Conservation (phyloP, 768 basidiomycete genomes). For the Hygrocybe coccinea region DNA sequence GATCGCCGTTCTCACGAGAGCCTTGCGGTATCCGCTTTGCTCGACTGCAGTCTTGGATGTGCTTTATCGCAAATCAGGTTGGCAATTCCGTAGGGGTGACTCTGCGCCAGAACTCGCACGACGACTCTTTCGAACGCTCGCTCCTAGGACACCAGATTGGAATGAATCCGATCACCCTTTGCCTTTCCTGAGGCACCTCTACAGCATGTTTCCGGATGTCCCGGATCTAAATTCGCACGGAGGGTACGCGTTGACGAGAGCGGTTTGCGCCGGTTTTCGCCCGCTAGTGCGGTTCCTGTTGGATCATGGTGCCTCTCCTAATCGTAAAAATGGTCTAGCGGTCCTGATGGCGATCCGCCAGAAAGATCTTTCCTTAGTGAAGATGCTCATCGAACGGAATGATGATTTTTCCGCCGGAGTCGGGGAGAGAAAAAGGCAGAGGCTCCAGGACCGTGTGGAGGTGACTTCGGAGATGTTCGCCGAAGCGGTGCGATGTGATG, state of each 20-base stretch:
- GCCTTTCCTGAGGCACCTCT: constrained; percentile 60
- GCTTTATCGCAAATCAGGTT: constrained; percentile 38
- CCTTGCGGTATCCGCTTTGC: constrained; percentile 60
- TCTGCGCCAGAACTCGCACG: constrained; percentile 52
- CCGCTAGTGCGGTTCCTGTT: constrained; percentile 72
- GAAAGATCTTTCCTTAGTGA: constrained; percentile 63
- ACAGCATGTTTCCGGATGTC: constrained; percentile 31
- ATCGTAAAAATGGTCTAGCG: constrained; percentile 54
- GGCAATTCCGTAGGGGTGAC: constrained; percentile 19
- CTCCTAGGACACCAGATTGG: constrained; percentile 37
- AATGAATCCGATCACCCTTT: constrained; percentile 50
- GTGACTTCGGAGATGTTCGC: constrained; percentile 57
- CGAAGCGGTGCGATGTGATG: constrained; percentile 57
- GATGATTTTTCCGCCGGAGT: too few species aligned
- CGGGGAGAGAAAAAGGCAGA: constrained; percentile 46
- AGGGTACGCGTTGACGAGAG: constrained; percentile 79
- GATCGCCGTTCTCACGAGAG: constrained; percentile 37
- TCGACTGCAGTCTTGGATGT: constrained; percentile 47
- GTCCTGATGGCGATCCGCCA: constrained; percentile 71
- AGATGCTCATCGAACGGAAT: constrained; percentile 67
- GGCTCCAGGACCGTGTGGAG: constrained; percentile 54
- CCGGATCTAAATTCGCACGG: constrained; percentile 62
- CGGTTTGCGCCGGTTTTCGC: constrained; percentile 59
- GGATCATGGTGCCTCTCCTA: constrained; percentile 65
- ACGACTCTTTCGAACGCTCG: constrained; percentile 58